phyloP scores from a whole-genome alignment of 129 eudicot genomes.

The Helianthus annuus region HanXRQr2.0-SUNRISE NC_035441.2:122944335-122944834 shows the following conservation, averaged over 20 bases:
- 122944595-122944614: constrained; percentile 4
- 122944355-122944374: neutral
- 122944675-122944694: neutral
- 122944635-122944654: constrained; percentile 7
- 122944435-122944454: neutral
- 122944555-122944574: neutral
- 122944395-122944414: neutral
- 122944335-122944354: neutral
- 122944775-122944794: constrained; percentile 32
- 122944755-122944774: constrained; percentile 35
- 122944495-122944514: neutral
- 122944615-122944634: neutral
- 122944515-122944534: neutral
- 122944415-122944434: neutral
- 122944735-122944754: constrained; percentile 40
- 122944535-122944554: constrained; percentile 3
- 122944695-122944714: constrained; percentile 26
- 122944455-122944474: neutral
- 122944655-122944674: neutral
- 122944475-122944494: neutral
- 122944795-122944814: constrained; percentile 26
- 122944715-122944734: constrained; percentile 40
- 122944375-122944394: neutral
- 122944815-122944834: neutral
- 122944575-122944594: constrained; percentile 3